Conservation (phyloP, 495 filamentous ascomycete species). For the Astrothelium macrocarpum region DNA sequence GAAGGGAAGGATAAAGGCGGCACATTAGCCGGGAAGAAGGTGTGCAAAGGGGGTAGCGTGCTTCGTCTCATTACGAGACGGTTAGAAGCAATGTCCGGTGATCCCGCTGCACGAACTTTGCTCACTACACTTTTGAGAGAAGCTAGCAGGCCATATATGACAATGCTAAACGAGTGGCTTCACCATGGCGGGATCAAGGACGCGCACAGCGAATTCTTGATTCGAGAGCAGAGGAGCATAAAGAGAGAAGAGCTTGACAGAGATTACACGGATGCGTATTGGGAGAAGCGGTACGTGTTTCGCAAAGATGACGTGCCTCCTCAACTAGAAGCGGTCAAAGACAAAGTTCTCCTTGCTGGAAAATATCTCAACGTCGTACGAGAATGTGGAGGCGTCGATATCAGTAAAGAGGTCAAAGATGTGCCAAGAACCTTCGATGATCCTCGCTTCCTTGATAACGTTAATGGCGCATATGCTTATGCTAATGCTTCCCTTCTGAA, state of each 20-base stretch:
- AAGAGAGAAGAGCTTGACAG: slow-evolving; percentile 81
- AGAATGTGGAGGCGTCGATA: slow-evolving; percentile 91
- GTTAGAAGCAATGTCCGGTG: slow-evolving; percentile 79
- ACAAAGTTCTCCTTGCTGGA: slow-evolving; percentile 87
- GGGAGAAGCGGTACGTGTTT: slow-evolving; percentile 95
- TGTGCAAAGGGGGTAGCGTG: slow-evolving; percentile 89
- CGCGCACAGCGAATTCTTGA: slow-evolving; percentile 85
- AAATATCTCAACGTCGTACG: slow-evolving; percentile 97
- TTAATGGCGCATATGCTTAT: slow-evolving; percentile 88
- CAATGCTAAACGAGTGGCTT: slow-evolving; percentile 96
- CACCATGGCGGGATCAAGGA: slow-evolving; percentile 94
- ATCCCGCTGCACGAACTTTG: slow-evolving; percentile 72
- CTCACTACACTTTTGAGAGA: slow-evolving; percentile 75
- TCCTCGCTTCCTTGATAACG: slow-evolving; percentile 69
- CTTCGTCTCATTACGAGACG: slow-evolving; percentile 75
- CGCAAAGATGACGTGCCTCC: slow-evolving; percentile 84
- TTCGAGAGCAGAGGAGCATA: slow-evolving; percentile 94
- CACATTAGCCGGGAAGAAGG: slow-evolving; percentile 73
- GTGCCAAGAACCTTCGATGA: slow-evolving; percentile 91
- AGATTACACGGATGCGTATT: slow-evolving; percentile 98
- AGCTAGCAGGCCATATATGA: slow-evolving; percentile 90
- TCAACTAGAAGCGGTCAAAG: slow-evolving; percentile 82
- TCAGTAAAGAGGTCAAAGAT: slow-evolving; percentile 79
- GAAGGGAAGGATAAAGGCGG: slow-evolving; percentile 64
- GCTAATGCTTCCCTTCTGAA: slow-evolving; percentile 91